Evolutionary conservation across 2,329 filamentous ascomycete species (phyloP), one percentile per base, ranked within the genome.

Genomic region (Orbilia oligospora): DNA sequence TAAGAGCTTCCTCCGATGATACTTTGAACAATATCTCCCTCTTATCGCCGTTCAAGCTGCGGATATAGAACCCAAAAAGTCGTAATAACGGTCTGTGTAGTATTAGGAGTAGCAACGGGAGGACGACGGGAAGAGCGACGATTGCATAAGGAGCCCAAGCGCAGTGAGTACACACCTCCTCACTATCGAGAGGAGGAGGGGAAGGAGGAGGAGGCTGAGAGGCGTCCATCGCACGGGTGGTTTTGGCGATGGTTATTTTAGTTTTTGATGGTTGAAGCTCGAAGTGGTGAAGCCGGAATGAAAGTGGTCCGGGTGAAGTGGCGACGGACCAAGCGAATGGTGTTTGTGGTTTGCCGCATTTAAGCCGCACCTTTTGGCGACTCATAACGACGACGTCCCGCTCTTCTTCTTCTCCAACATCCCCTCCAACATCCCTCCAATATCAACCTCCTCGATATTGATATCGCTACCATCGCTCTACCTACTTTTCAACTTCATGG

Each of bases 321-420:
- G 5, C 5, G 22, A 24, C 12, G n/a, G n/a, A n/a, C n/a, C n/a
- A n/a, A 27, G 55, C 27, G 24, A 33, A 49, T 12, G 9, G 24
- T 27, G 48, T 51, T 51, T 46, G 61, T 49, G 38, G 49, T 44
- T 49, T 53, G 48, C 14, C 38, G 38, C 38, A 41, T 41, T 41
- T 41, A 41, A 41, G 71, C 71, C 71, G 71, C 71, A 76, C 70
- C 71, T 48, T 76, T 69, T 41, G 64, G 63, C 65, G 71, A 70
- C 51, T 55, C 51, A 36, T 51, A 49, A 49, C 18, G 27, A 49
- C 18, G 27, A 30, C 27, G 27, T 30, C 27, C 27, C 27, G 27
- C 27, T 30, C 27, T 30, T 30, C 27, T 30, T 30, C 27, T 10
- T 20, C 46, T 44, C 16, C 38, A 44, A 44, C 38, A 10, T 41